Conservation (phyloP, 805 yeast species). For the Starmerella floricola region DNA sequence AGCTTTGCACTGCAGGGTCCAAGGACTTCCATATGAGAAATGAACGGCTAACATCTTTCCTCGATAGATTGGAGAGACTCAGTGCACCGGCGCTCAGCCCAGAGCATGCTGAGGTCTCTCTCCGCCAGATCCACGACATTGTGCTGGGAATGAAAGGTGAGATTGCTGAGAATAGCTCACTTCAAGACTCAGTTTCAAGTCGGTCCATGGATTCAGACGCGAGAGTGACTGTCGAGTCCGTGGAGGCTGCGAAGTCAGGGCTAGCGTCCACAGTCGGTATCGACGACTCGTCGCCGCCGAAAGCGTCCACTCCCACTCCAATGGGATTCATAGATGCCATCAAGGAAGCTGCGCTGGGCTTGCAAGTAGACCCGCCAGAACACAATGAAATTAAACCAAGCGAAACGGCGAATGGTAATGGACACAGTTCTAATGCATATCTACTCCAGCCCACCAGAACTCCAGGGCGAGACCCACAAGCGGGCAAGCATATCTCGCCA, state of each 20-base stretch:
- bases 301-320: neutral
- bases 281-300: conserved; percentile 1
- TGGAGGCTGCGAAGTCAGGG: neutral
- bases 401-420: neutral
- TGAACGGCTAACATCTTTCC: neutral
- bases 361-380: neutral
- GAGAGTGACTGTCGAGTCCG: neutral
- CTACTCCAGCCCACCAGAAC: too few relatives aligned
- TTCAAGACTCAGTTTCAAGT: neutral
- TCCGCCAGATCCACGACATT: neutral
- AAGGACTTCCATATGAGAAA: neutral
- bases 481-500: too few relatives aligned
- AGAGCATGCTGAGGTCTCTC: neutral
- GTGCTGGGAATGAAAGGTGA: neutral
- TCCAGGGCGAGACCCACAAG: too few relatives aligned
- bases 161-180: neutral
- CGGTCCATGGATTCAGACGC: neutral
- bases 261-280: conserved; percentile 10
- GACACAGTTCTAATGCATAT: too few relatives aligned
- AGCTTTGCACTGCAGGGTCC: too few relatives aligned
- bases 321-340: conserved; percentile 16
- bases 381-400: neutral
- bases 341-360: conserved; percentile 7
- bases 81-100: neutral
- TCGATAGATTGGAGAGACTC: neutral